Evolutionary conservation across 78 protist species (phyloP).

Genomic region (Corallochytrium limacisporum): DNA sequence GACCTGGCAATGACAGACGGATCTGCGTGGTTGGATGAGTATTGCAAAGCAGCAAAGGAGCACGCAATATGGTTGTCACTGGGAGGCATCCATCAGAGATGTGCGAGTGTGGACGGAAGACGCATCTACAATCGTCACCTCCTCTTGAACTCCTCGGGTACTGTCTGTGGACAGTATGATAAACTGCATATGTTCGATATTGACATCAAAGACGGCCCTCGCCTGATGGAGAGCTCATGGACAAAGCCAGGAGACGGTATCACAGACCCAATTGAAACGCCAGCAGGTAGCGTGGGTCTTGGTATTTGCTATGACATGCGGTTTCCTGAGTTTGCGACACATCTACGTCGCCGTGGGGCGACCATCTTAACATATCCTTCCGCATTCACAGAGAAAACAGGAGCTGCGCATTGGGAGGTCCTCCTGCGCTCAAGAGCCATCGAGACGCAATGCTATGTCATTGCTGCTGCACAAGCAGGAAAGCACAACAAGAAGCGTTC

Average conservation of each 20-base stretch:
- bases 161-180: slow-evolving; percentile 9
- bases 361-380: slow-evolving; percentile 27
- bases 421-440: slow-evolving; percentile 52
- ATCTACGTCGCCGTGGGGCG: neutral
- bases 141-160: slow-evolving; percentile 21
- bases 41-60: slow-evolving; percentile 1
- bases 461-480: slow-evolving; percentile 44
- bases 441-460: slow-evolving; percentile 33
- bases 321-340: slow-evolving; percentile 30
- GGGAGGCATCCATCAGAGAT: slow-evolving; percentile 40
- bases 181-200: slow-evolving; percentile 43
- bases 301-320: slow-evolving; percentile 46
- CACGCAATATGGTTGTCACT: slow-evolving; percentile 23
- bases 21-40: neutral
- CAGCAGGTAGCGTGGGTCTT: neutral
- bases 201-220: neutral
- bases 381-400: slow-evolving; percentile 43
- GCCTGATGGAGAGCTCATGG: neutral
- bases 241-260: slow-evolving; percentile 16
- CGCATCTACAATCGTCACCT: slow-evolving; percentile 24
- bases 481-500: slow-evolving; percentile 20
- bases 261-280: neutral
- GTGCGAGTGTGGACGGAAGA: neutral
- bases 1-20: slow-evolving; percentile 1
- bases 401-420: slow-evolving; percentile 47